Evolutionary conservation across 495 filamentous ascomycete genomes (phyloP).

Genomic region (Clohesyomyces aquaticus): DNA sequence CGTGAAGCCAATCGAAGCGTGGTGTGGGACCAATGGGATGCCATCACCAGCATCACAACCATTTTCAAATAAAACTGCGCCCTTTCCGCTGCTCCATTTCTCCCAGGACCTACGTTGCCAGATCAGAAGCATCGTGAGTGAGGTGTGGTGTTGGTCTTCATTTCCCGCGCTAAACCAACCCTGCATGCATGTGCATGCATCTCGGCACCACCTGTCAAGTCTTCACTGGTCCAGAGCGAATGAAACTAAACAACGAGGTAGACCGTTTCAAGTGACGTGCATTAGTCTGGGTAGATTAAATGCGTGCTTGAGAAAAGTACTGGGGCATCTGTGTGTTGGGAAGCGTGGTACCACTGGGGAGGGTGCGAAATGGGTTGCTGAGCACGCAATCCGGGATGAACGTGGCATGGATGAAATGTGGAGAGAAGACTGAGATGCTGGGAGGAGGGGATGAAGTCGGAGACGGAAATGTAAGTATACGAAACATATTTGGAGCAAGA

Average conservation of each 20-base stretch:
- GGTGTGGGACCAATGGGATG: too few species aligned
- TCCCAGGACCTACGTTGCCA: too few species aligned
- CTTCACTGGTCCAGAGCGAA: slow-evolving; percentile 22
- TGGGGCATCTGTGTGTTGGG: too few species aligned
- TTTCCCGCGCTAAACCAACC: slow-evolving; percentile 23
- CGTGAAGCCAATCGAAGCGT: too few species aligned
- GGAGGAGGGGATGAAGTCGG: too few species aligned
- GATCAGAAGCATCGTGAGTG: background rate
- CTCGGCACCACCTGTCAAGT: slow-evolving; percentile 31
- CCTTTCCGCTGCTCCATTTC: too few species aligned
- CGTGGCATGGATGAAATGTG: background rate
- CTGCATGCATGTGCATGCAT: slow-evolving; percentile 26
- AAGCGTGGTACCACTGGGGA: slow-evolving; percentile 30
- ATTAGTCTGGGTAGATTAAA: slow-evolving; percentile 20
- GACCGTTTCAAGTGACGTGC: slow-evolving; percentile 18
- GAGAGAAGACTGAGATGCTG: background rate
- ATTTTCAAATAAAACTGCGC: too few species aligned
- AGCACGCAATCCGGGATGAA: background rate
- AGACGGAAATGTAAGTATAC: too few species aligned
- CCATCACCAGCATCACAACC: too few species aligned
- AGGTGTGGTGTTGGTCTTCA: background rate
- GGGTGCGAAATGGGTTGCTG: slow-evolving; percentile 3
- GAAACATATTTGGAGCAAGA: too few species aligned
- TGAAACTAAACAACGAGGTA: background rate
- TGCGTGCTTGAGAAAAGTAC: slow-evolving; percentile 7